A percentile compares a stretch with the other conserved stretches of the same genome.
These are phyloP conservation scores for Trichoderma arundinaceum DNA, from an alignment of 2,329 filamentous ascomycete species.

Conservation along the genomic window DNA sequence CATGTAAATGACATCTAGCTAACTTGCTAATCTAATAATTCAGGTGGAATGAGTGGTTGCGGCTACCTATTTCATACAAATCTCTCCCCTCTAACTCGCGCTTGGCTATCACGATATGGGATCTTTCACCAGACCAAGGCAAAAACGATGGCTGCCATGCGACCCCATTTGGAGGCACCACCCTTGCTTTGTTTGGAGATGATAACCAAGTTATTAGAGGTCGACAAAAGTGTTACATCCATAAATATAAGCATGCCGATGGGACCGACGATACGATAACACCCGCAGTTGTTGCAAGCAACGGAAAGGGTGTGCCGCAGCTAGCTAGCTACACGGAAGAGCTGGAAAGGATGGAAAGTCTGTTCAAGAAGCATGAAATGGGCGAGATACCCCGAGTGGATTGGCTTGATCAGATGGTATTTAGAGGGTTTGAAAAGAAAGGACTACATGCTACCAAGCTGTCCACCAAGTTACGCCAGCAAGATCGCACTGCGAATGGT, in stretches of 20 bases:
- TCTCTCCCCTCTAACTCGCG: slow-evolving; percentile 81
- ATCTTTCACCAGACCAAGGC: slow-evolving; percentile 80
- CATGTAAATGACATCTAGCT: neutral
- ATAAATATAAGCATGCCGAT: slow-evolving; percentile 83
- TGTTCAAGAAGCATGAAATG: slow-evolving; percentile 99
- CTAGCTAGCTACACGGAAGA: slow-evolving; percentile 79
- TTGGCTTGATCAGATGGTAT: slow-evolving; percentile 95
- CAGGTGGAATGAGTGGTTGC: slow-evolving; percentile 96
- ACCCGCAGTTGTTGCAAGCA: slow-evolving; percentile 66
- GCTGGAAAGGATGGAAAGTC: slow-evolving; percentile 82
- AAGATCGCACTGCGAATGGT: slow-evolving; percentile 48
- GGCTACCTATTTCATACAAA: slow-evolving; percentile 82
- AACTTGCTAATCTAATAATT: slow-evolving; percentile 11
- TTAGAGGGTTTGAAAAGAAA: slow-evolving; percentile 83
- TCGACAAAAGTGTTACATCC: slow-evolving; percentile 85
- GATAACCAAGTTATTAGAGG: slow-evolving; percentile 92
- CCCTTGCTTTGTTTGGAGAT: slow-evolving; percentile 86
- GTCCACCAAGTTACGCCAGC: slow-evolving; percentile 64
- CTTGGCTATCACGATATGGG: slow-evolving; percentile 94
- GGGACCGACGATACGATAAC: slow-evolving; percentile 81
- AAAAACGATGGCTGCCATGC: slow-evolving; percentile 74
- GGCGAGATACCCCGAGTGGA: slow-evolving; percentile 91
- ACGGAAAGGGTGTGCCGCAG: slow-evolving; percentile 55
- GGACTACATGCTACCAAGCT: slow-evolving; percentile 68
- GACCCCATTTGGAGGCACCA: slow-evolving; percentile 93